Evolutionary conservation across 1,139 yeast species (phyloP), one percentile per base, ranked within the genome.

Genomic region (Suhomyces panamericanus): DNA sequence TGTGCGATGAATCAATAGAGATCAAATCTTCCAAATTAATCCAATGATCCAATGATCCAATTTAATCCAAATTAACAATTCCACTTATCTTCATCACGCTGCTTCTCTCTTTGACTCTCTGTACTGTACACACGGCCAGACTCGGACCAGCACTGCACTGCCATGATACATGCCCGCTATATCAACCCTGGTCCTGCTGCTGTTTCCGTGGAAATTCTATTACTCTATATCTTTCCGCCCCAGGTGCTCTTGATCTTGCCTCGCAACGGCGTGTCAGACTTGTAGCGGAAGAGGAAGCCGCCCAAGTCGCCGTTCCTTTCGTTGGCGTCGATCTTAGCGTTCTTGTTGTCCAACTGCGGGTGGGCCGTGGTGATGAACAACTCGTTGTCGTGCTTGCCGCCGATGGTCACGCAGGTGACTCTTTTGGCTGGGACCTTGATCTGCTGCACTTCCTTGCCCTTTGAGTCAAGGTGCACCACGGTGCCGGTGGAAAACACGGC

Each of bases 321-420:
- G 35, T 58, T 61, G 20, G 69, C 58, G 32, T 64, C 71, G 42
- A 70, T 60, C 30, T 58, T 60, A 3, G 57, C 62, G 6, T 59
- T 56, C 27, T 66, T 66, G 39, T 75, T 77, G 32, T 62, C 69
- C 49, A 75, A 66, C 40, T 76, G 63, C 49, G 69, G 57, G 52
- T 80, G 80, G 1, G 86, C 96, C 17, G 85, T 76, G 11, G 96
- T 85, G 38, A 89, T 79, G 55, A 76, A 84, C 47, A 90, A 55
- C 45, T 81, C 85, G 55, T 81, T 78, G 47, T 69, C 63, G 34
- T 78, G 59, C 12, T 60, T 61, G 3, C 96, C 95, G 6, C 90
- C 95, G 52, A 87, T 73, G 0, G 85, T 77, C 35, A 85, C 83
- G 59, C 96, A 87, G 4, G 93, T 81, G 36, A 83, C 64, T 52